Evolutionary conservation across 1,284 basidiomycete species (phyloP).

Genomic region (Apiotrichum laibachii): DNA sequence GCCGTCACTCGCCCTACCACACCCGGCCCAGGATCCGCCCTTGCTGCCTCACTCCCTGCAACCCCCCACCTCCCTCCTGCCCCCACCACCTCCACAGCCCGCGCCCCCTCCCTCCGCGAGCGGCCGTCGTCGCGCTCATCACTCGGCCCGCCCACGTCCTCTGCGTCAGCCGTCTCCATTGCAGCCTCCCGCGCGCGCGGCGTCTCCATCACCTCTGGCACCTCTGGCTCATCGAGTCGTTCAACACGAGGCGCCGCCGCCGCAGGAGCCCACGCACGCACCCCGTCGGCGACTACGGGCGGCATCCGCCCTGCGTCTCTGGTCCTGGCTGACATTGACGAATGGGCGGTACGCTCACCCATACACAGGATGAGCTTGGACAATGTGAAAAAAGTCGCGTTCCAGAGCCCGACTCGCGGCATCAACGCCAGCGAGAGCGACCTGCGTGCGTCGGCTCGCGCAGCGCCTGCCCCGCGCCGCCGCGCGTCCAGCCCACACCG

Average conservation of each 20-base stretch:
- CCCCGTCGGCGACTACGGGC: not conserved
- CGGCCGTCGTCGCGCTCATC: not conserved
- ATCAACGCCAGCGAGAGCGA: constrained; percentile 14
- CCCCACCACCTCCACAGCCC: not conserved
- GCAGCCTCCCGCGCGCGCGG: not conserved
- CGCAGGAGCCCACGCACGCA: not conserved
- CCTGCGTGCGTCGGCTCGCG: constrained; percentile 5
- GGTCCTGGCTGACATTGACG: constrained; percentile 4
- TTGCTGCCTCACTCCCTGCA: not conserved
- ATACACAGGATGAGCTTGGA: constrained; percentile 15
- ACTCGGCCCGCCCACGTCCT: not conserved
- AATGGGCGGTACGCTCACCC: constrained; percentile 9
- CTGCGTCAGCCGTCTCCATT: not conserved
- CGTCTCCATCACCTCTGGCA: constrained; percentile 7
- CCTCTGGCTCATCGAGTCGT: not conserved
- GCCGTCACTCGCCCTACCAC: not conserved
- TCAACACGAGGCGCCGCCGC: not conserved
- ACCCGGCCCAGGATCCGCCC: not conserved
- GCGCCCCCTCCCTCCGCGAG: not conserved
- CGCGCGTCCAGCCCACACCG: not conserved
- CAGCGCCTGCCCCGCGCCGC: not conserved
- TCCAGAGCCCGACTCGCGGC: constrained; percentile 11
- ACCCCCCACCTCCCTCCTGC: not conserved
- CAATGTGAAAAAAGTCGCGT: constrained; percentile 22
- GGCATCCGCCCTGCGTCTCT: not conserved